Evolutionary conservation across 306 rosid genomes (phyloP), one percentile per base, ranked within the genome.

Genomic region (Malus sieversii): DNA sequence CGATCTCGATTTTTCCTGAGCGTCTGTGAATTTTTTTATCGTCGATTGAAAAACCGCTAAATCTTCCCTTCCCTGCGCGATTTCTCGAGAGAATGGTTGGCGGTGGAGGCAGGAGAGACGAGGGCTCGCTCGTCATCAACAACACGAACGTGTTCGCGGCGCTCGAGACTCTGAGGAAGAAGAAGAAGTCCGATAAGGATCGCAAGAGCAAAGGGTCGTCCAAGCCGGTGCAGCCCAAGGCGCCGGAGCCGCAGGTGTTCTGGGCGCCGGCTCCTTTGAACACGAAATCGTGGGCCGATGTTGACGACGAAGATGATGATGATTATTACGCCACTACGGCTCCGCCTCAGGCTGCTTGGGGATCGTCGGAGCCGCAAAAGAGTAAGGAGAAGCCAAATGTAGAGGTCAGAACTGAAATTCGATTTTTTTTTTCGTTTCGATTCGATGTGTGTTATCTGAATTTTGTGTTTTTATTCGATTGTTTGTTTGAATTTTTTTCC

Each of bases 121-220:
- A 93, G 42, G 96, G 97, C 22, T 93, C 97, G 77, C 70, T 89
- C 89, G 84, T 86, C 76, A 84, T 91, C 70, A 91, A 85, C 79
- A 93, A 86, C 87, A 77, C 90, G 11, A 93, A 93, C 65, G 98
- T 93, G 45, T 93, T 93, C 78, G 97, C 94, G 4, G 98, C 98
- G 70, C 88, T 93, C 1, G 98, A 93, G 53, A 83, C 94, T 66
- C 85, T 91, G 57, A 88, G 88, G 89, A 93, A 85, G 91, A 93
- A 93, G 92, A 93, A 90, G 96, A 91, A 91, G 82, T 87, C 96
- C 0, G 98, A 93, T 66, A 93, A 91, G 92, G 93, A 88, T 51
- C 84, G 77, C 63, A 93, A 91, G 84, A 84, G 70, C 78, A 91
- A 85, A 76, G 91, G 82, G 13, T 84, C 90, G 0, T 87, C 96